phyloP scores from a whole-genome alignment of 805 yeast genomes.

The Candida insectorum region DNA sequence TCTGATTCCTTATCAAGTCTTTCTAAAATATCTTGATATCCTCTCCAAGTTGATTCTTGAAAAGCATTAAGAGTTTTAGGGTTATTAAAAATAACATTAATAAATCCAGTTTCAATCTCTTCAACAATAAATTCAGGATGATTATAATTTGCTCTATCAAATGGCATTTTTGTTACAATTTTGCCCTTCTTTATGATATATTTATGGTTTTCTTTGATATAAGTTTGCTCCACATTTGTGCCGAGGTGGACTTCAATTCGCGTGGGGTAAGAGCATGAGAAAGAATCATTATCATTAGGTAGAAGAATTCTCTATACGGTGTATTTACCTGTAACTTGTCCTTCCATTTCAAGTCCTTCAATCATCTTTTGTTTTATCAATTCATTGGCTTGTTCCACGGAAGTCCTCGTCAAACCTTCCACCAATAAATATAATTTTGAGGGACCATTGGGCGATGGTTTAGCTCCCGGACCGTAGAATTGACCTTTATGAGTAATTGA shows the following conservation, averaged over 20 bases:
- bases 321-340: slow-evolving; percentile 47
- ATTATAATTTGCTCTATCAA: slow-evolving; percentile 17
- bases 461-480: slow-evolving; percentile 45
- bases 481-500: slow-evolving; percentile 82
- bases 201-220: neutral
- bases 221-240: too few species aligned
- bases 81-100: slow-evolving; percentile 59
- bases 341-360: slow-evolving; percentile 52
- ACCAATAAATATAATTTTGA: slow-evolving; percentile 74
- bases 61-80: slow-evolving; percentile 61
- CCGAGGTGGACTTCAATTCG: too few species aligned
- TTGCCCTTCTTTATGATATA: neutral
- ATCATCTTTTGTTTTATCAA: slow-evolving; percentile 52
- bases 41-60: slow-evolving; percentile 52
- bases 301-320: slow-evolving; percentile 27
- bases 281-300: neutral
- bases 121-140: slow-evolving; percentile 35
- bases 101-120: slow-evolving; percentile 44
- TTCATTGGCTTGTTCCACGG: slow-evolving; percentile 58
- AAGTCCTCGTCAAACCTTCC: slow-evolving; percentile 64
- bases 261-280: too few species aligned
- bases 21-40: slow-evolving; percentile 48
- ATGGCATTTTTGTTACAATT: slow-evolving; percentile 15
- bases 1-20: slow-evolving; percentile 41
- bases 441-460: slow-evolving; percentile 50